Base-by-base conservation (phyloP, 768 basidiomycete species). In the Scleroderma citrinum region DNA sequence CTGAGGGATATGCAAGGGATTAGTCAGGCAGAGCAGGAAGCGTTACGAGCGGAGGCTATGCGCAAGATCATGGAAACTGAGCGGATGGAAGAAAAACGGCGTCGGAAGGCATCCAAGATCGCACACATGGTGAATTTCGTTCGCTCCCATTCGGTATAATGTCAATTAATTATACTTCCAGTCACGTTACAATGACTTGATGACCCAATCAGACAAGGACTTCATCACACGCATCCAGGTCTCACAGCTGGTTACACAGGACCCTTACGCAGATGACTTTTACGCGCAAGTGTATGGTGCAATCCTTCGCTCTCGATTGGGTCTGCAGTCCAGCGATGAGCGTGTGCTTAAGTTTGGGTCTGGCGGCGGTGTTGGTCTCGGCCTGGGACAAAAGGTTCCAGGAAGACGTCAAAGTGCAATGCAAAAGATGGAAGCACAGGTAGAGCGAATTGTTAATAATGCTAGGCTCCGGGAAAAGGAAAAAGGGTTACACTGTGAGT, bases 141-240 rank as follows among this genome's bases (percentile, higher is more conserved):
- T 31, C 34, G 35, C 48, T 26, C n/a, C 21, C 37, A n/a, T n/a
- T n/a, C 13, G 26, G 5, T 44, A 42, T 35, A n/a, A 24, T 20
- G n/a, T 46, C 43, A 23, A 34, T 46, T 57, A 7, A 62, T 49
- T 31, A 31, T 23, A 23, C 35, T 56, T 30, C 17, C 55, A 92
- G 92, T 81, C 92, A 52, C 83, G 89, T 51, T 93, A 93, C 62
- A 95, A 95, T 57, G 91, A 93, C 65, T 76, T 94, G 32, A 95
- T 95, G 92, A 92, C 92, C 3, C 92, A 93, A 69, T 93, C 90
- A 11, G 96, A 99, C 75, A 98, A 98, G 71, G 96, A 98, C 63
- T 99, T 98, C 64, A 98, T 99, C 69, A 98, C 96, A 31, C 84
- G 96, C 21, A 98, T 99, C 54, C 96, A 99, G 67, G 91, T 99